phyloP scores from a whole-genome alignment of 768 basidiomycete genomes.

The Porphyrellus cyaneotinctus region DNA sequence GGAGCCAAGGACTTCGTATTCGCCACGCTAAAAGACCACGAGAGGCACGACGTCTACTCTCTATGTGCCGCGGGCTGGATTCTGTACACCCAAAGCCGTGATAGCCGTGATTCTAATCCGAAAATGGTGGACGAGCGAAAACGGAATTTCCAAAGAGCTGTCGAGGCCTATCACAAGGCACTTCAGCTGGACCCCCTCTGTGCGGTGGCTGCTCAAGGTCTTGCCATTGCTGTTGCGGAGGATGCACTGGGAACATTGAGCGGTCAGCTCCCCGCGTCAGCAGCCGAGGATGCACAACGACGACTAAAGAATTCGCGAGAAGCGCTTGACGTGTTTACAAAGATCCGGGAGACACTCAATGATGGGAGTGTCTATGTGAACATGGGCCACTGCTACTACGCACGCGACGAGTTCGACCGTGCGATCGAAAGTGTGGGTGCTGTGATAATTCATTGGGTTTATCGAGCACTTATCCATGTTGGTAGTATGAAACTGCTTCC shows the following conservation, averaged over 20 bases:
- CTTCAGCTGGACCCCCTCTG: conserved; percentile 78
- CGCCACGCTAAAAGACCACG: conserved; percentile 77
- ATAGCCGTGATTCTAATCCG: conserved; percentile 62
- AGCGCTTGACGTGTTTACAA: conserved; percentile 84
- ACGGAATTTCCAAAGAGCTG: conserved; percentile 72
- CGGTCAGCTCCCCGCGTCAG: conserved; percentile 44
- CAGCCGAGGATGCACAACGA: conserved; percentile 61
- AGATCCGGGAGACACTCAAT: conserved; percentile 82
- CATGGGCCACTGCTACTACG: conserved; percentile 94
- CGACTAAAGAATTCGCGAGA: conserved; percentile 75
- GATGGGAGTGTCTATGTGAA: conserved; percentile 89
- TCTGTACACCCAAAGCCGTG: conserved; percentile 80
- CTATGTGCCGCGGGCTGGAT: conserved; percentile 88
- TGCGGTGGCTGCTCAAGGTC: conserved; percentile 90
- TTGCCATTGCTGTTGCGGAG: conserved; percentile 92
- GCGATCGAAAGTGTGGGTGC: conserved; percentile 88
- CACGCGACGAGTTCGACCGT: conserved; percentile 88
- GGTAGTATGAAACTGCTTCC: conserved; percentile 89
- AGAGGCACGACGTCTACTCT: conserved; percentile 86
- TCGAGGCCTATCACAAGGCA: conserved; percentile 92
- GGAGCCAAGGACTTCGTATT: conserved; percentile 88
- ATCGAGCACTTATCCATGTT: background rate
- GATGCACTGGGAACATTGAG: conserved; percentile 73
- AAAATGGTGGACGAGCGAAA: conserved; percentile 60
- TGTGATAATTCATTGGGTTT: background rate